These are phyloP conservation scores for Leishmania tropica DNA, from an alignment of 208 protist species.

Conservation along the genomic window DNA sequence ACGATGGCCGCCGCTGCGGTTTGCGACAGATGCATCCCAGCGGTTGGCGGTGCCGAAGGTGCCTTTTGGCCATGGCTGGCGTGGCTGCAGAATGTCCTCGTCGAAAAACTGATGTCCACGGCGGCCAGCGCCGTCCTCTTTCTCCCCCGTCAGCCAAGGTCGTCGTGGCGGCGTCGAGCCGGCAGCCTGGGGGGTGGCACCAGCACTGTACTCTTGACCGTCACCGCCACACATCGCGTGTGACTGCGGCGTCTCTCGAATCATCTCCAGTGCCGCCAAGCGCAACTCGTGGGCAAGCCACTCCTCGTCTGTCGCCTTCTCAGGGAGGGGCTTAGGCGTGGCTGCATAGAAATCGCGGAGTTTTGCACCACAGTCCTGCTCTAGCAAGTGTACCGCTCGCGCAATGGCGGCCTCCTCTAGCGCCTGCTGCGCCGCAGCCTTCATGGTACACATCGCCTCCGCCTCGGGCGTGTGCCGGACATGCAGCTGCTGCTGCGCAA, in stretches of 20 bases:
- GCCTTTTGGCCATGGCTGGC: background rate
- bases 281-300: slow-evolving; percentile 26
- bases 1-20: background rate
- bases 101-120: background rate
- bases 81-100: background rate
- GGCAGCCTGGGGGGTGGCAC: background rate
- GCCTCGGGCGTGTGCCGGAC: background rate
- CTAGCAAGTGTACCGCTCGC: slow-evolving; percentile 16
- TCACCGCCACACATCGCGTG: background rate
- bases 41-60: background rate
- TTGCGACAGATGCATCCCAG: background rate
- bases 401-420: slow-evolving; percentile 28
- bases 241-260: slow-evolving; percentile 13
- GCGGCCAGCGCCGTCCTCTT: too few relatives aligned
- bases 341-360: background rate
- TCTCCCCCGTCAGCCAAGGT: too few relatives aligned
- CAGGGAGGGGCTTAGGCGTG: slow-evolving; percentile 1
- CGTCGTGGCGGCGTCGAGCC: background rate
- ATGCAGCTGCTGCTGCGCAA: background rate
- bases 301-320: slow-evolving; percentile 30
- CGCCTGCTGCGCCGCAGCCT: slow-evolving; percentile 3
- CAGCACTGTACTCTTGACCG: background rate
- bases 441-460: background rate
- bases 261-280: slow-evolving; percentile 12
- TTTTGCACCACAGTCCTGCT: slow-evolving; percentile 10